A percentile compares a stretch with the other conserved stretches of the same genome.
These are phyloP conservation scores for Pseudozyma hubeiensis DNA, from an alignment of 1,284 basidiomycete genomes.

Conservation along the genomic window DNA sequence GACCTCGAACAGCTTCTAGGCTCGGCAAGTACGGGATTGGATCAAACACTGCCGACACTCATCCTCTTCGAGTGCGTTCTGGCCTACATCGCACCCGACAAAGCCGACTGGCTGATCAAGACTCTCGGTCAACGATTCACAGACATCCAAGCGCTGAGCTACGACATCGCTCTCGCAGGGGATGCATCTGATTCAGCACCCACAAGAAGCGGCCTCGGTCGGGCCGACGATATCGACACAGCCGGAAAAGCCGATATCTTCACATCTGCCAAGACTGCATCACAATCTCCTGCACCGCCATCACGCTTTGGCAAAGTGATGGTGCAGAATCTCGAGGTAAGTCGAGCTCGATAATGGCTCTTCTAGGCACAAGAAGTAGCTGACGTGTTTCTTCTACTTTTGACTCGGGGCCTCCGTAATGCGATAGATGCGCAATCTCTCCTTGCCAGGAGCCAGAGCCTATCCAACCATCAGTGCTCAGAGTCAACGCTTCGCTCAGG, in stretches of 20 bases:
- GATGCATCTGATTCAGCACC: conserved; percentile 12
- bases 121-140: conserved; percentile 29
- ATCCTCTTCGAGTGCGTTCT: conserved; percentile 67
- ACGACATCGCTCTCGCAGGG: conserved; percentile 65
- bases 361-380: background rate
- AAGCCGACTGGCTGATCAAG: conserved; percentile 47
- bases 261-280: background rate
- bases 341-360: background rate
- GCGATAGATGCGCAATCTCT: conserved; percentile 47
- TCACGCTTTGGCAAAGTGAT: conserved; percentile 64
- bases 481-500: conserved; percentile 37
- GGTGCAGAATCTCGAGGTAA: conserved; percentile 64
- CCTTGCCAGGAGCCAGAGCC: conserved; percentile 58
- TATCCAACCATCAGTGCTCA: conserved; percentile 53
- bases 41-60: conserved; percentile 49
- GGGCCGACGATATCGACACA: background rate
- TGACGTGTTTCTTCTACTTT: background rate
- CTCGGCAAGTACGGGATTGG: conserved; percentile 13
- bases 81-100: conserved; percentile 54
- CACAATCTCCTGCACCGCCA: background rate
- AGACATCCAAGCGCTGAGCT: conserved; percentile 44
- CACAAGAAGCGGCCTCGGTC: background rate
- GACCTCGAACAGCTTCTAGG: conserved; percentile 25
- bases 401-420: background rate
- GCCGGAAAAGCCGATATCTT: background rate